Evolutionary conservation across 208 protist species (phyloP), one percentile per base, ranked within the genome.

Genomic region (Crithidia expoeki): DNA sequence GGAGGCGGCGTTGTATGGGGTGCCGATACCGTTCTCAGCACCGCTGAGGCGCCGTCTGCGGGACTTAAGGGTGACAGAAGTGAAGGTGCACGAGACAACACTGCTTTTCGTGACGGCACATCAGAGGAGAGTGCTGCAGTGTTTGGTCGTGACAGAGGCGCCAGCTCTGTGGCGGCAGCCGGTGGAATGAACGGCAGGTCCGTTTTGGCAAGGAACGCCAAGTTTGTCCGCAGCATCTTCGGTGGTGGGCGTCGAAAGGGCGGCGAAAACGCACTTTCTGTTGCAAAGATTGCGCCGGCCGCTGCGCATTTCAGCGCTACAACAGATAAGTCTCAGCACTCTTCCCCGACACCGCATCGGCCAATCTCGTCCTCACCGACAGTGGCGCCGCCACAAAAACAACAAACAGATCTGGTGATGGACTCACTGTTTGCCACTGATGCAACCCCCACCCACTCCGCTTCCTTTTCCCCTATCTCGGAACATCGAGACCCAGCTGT

Each of bases 161-260:
- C n/a, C n/a, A n/a, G n/a, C n/a, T n/a, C 2, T 30, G 16, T 2
- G 7, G 40, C 47, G 12, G 36, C 36, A 40, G 36, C 36, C n/a
- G 34, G 47, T 21, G 42, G 28, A 21, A 21, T 14, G 1, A 42
- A 28, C 23, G 32, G 28, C 4, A 68, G 68, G 21, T 36, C 49
- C 1, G 67, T 69, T 21, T 72, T 68, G 11, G 68, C 59, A 12
- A 69, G 67, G 28, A 67, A 64, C 38, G 67, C 57, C 2, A 85
- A 83, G 62, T 84, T 90, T 63, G 62, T 84, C 32, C 79, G 78
- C 57, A 77, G 81, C 68, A 85, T 90, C 61, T 90, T 90, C 62
- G 74, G 77, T n/a, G 61, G 67, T 23, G 76, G 74, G 4, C 71
- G 65, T 55, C 67, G 57, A 16, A 74, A 58, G 27, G 60, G 34